Percentiles rank a stretch among this genome's conserved stretches.
Conservation (phyloP, 305 asterid genomes). For the Solanum hybrid region DNA sequence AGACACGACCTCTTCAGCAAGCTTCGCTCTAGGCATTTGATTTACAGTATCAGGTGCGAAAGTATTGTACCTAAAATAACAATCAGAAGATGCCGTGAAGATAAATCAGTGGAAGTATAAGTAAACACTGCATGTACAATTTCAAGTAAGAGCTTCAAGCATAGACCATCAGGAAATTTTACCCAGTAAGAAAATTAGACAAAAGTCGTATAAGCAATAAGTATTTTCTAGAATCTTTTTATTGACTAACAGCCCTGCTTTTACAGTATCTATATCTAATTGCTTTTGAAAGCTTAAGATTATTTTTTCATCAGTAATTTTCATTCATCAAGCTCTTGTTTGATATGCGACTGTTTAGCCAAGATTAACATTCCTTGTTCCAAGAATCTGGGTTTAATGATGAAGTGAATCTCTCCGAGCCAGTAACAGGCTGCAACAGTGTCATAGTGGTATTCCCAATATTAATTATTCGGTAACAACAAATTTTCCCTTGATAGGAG, state of each 20-base stretch:
- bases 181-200: no score
- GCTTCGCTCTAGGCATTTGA: slow-evolving; percentile 85
- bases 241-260: background rate
- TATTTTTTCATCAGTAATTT: background rate
- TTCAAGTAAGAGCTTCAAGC: no score
- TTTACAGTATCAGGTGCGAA: slow-evolving; percentile 79
- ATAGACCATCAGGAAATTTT: no score
- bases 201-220: background rate
- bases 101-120: background rate
- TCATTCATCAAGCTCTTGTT: background rate
- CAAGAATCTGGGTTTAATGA: background rate
- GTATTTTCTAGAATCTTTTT: background rate
- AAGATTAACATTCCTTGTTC: no score
- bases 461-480: no score
- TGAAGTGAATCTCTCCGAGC: no score
- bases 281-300: background rate
- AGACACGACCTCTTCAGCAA: slow-evolving; percentile 66
- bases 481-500: no score
- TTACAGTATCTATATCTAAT: background rate
- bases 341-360: background rate
- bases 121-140: background rate
- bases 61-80: slow-evolving; percentile 53
- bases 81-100: background rate
- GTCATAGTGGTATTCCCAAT: no score
- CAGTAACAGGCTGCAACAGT: no score